Conservation (phyloP, 139 green algal species). For the Micractinium sp. region DNA sequence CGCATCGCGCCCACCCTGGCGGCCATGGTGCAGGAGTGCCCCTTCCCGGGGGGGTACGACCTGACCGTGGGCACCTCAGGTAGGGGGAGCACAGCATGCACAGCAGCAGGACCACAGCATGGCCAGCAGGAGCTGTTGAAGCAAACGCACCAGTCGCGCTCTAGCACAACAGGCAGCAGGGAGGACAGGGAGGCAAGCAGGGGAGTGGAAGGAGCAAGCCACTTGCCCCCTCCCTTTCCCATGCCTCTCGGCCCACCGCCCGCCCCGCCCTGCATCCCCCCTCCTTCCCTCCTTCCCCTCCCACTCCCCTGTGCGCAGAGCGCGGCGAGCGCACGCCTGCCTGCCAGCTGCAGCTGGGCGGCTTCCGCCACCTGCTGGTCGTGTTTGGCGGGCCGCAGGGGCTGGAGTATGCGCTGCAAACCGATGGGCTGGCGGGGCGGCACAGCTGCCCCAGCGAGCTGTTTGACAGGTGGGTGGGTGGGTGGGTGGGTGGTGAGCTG, state of each 20-base stretch:
- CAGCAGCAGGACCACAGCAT: background rate
- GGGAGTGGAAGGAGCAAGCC: too few species aligned
- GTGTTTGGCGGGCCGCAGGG: conserved; percentile 80
- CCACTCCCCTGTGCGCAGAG: conserved; percentile 36
- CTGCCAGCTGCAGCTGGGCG: conserved; percentile 59
- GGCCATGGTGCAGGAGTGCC: conserved; percentile 64
- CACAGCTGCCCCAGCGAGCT: background rate
- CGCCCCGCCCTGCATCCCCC: background rate
- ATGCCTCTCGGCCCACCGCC: too few species aligned
- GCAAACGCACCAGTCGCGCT: too few species aligned
- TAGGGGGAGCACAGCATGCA: background rate
- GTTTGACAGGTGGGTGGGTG: conserved; percentile 24
- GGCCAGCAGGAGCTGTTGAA: background rate
- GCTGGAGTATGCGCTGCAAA: conserved; percentile 62
- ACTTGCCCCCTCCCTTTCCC: background rate
- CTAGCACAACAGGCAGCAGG: too few species aligned
- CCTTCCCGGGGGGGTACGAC: conserved; percentile 75
- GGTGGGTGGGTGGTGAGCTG: background rate
- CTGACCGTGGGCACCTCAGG: conserved; percentile 73
- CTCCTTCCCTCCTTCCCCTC: background rate
- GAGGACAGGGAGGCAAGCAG: background rate
- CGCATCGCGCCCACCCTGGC: conserved; percentile 73
- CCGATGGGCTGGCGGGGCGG: conserved; percentile 20
- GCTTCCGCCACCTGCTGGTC: conserved; percentile 81
- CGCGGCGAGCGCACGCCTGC: conserved; percentile 49